phyloP scores from a whole-genome alignment of 202 grass and related monocot species.

The Tripidium arundinaceum region DNA sequence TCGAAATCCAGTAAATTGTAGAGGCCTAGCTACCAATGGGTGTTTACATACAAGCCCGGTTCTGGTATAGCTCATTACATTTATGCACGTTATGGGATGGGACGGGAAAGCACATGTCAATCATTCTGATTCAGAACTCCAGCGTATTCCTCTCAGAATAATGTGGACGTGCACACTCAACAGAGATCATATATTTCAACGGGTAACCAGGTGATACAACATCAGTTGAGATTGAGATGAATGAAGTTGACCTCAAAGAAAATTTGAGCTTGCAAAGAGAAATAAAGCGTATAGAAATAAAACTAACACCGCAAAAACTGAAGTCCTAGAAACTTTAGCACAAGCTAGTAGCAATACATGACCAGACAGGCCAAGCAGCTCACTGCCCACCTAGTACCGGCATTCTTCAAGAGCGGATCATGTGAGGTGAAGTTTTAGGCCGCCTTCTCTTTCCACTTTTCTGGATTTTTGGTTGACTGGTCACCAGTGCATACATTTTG shows the following conservation, averaged over 20 bases:
- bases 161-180: background rate
- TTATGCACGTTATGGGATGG: background rate
- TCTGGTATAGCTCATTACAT: background rate
- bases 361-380: background rate
- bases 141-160: background rate
- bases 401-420: slow-evolving; percentile 52
- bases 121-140: slow-evolving; percentile 5
- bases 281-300: slow-evolving; percentile 5
- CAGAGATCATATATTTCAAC: too few species aligned
- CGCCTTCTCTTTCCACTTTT: slow-evolving; percentile 47
- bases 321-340: background rate
- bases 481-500: slow-evolving; percentile 93
- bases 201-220: too few species aligned
- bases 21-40: background rate
- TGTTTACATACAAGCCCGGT: background rate
- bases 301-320: background rate
- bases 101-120: background rate
- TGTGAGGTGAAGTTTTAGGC: slow-evolving; percentile 43
- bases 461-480: slow-evolving; percentile 38
- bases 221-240: too few species aligned
- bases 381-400: background rate
- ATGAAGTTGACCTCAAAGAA: too few species aligned
- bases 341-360: background rate
- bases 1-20: background rate
- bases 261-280: background rate